Percentiles rank a stretch among this genome's conserved stretches.
Conservation (phyloP, 768 basidiomycete genomes). For the Fomitopsis pulvina region DNA sequence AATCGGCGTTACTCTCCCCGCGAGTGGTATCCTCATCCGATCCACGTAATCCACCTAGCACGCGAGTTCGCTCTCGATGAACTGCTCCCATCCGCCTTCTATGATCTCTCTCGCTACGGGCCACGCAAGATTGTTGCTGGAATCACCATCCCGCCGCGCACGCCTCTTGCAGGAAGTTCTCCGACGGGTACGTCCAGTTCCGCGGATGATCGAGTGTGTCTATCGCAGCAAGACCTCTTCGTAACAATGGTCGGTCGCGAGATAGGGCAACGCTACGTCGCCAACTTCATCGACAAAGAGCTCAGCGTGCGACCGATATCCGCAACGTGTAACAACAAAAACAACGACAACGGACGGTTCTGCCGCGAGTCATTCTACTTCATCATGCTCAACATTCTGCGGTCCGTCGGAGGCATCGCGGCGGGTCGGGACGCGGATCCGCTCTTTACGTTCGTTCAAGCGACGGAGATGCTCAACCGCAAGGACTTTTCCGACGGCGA, state of each 20-base stretch:
- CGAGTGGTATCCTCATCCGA: conserved; percentile 55
- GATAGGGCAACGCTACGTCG: conserved; percentile 52
- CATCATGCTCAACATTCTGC: conserved; percentile 65
- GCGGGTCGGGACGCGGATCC: conserved; percentile 71
- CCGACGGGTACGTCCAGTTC: conserved; percentile 10
- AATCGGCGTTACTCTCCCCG: conserved; percentile 53
- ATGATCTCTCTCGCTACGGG: conserved; percentile 68
- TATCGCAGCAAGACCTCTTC: conserved; percentile 34
- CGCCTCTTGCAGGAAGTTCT: conserved; percentile 10
- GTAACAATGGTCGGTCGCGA: conserved; percentile 58
- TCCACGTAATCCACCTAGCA: conserved; percentile 65
- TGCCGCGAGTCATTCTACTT: conserved; percentile 73
- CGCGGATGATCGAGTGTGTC: conserved; percentile 12
- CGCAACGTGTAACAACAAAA: conserved; percentile 38
- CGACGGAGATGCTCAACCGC: conserved; percentile 63
- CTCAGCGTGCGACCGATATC: conserved; percentile 46
- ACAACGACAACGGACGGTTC: conserved; percentile 26
- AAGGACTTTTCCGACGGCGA: conserved; percentile 66
- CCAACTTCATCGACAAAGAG: conserved; percentile 50
- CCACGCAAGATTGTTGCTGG: conserved; percentile 63
- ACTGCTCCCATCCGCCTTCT: conserved; percentile 65
- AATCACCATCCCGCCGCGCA: conserved; percentile 27
- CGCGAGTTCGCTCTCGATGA: conserved; percentile 51
- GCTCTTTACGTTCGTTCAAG: conserved; percentile 60
- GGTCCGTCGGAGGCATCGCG: conserved; percentile 65